A percentile compares a stretch with the other conserved stretches of the same genome.
phyloP scores from a whole-genome alignment of 2,329 filamentous ascomycete species.

The Ceratocystis huliohia region DNA sequence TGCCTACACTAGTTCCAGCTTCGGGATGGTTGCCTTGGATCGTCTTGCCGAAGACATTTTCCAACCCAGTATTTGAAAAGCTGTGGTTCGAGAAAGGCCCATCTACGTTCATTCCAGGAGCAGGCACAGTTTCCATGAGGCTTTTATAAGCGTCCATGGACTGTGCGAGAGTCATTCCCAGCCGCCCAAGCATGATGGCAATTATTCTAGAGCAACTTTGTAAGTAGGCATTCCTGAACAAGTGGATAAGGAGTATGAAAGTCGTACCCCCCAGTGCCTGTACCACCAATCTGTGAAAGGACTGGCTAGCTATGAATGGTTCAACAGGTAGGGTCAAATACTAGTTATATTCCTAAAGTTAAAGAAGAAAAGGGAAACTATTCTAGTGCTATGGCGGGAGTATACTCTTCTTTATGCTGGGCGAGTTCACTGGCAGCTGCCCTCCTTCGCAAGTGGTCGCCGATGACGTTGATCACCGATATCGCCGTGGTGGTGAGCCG shows the following conservation, averaged over 20 bases:
- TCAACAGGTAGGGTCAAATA: too few species aligned
- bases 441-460: too few species aligned
- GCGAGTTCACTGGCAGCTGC: too few species aligned
- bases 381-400: too few species aligned
- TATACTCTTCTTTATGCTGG: too few species aligned
- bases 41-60: neutral
- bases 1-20: neutral
- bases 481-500: too few species aligned
- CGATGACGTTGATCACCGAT: too few species aligned
- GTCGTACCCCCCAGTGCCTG: slow-evolving; percentile 26
- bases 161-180: neutral
- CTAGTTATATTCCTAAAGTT: too few species aligned
- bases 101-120: neutral
- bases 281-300: slow-evolving; percentile 22
- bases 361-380: too few species aligned
- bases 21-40: neutral
- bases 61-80: neutral
- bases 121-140: neutral
- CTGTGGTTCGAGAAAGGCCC: neutral
- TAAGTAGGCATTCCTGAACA: neutral
- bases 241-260: slow-evolving; percentile 12
- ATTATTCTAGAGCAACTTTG: neutral
- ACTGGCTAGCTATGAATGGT: too few species aligned
- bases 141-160: neutral
- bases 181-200: neutral